A percentile compares a stretch with the other conserved stretches of the same genome.
phyloP scores from a whole-genome alignment of 179 eudicot genomes.

The Heliamphora pulchella region DNA sequence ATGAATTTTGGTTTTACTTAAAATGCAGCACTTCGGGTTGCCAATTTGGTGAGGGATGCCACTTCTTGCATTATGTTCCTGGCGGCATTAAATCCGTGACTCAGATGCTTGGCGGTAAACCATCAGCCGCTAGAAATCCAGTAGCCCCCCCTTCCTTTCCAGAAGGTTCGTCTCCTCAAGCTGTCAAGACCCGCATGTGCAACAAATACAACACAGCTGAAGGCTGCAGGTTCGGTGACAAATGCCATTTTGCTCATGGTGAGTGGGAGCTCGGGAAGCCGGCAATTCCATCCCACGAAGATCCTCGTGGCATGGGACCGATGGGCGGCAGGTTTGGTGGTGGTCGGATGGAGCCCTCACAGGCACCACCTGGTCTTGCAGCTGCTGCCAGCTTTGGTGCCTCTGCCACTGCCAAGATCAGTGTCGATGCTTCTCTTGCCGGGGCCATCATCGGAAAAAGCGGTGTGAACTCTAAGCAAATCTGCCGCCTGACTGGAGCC shows the following conservation, averaged over 20 bases:
- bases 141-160: slow-evolving; percentile 38
- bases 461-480: slow-evolving; percentile 74
- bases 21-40: slow-evolving; percentile 75
- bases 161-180: slow-evolving; percentile 40
- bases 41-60: slow-evolving; percentile 84
- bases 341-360: slow-evolving; percentile 47
- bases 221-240: slow-evolving; percentile 83
- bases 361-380: slow-evolving; percentile 30
- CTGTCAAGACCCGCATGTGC: slow-evolving; percentile 63
- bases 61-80: slow-evolving; percentile 74
- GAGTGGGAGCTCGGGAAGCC: slow-evolving; percentile 85
- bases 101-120: slow-evolving; percentile 49
- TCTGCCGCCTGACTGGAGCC: slow-evolving; percentile 68
- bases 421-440: slow-evolving; percentile 69
- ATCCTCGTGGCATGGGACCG: slow-evolving; percentile 48
- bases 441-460: slow-evolving; percentile 84
- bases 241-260: slow-evolving; percentile 78
- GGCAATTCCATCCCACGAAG: slow-evolving; percentile 37
- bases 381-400: slow-evolving; percentile 59
- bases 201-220: slow-evolving; percentile 63
- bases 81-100: slow-evolving; percentile 74
- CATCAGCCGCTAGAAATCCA: slow-evolving; percentile 38
- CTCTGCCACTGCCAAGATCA: slow-evolving; percentile 68
- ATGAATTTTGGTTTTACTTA: neutral
- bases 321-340: slow-evolving; percentile 45